These are phyloP conservation scores for Corallochytrium limacisporum DNA, from an alignment of 78 protist species.

Conservation along the genomic window DNA sequence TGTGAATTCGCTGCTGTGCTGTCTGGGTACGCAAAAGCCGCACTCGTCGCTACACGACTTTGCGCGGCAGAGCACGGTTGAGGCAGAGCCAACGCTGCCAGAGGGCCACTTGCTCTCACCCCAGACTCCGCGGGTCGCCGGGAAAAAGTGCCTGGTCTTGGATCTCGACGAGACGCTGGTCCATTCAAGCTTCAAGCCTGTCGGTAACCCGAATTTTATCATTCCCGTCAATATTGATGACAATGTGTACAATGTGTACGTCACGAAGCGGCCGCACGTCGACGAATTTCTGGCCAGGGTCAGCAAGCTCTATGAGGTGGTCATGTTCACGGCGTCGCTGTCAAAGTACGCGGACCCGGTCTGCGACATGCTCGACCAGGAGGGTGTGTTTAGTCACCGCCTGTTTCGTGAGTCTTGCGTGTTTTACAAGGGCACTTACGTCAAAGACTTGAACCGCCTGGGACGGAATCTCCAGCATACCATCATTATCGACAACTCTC, in stretches of 20 bases:
- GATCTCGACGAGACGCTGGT: slow-evolving; percentile 88
- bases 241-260: slow-evolving; percentile 43
- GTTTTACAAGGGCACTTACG: slow-evolving; percentile 32
- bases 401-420: slow-evolving; percentile 65
- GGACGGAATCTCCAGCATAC: slow-evolving; percentile 55
- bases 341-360: slow-evolving; percentile 85
- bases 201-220: slow-evolving; percentile 25
- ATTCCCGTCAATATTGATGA: slow-evolving; percentile 57
- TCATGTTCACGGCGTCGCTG: slow-evolving; percentile 74
- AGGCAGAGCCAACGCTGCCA: no score
- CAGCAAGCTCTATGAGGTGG: slow-evolving; percentile 58
- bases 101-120: no score
- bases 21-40: no score
- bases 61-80: no score
- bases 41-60: no score
- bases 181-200: slow-evolving; percentile 59
- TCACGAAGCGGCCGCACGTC: slow-evolving; percentile 67
- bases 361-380: slow-evolving; percentile 58
- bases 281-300: slow-evolving; percentile 52
- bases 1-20: no score
- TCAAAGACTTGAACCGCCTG: slow-evolving; percentile 44
- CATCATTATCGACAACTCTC: slow-evolving; percentile 75
- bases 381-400: slow-evolving; percentile 28
- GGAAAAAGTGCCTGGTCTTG: slow-evolving; percentile 39
- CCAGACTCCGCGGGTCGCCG: no score